A percentile compares a stretch with the other conserved stretches of the same genome.
Conservation (phyloP, 805 yeast genomes). For the Millerozyma acaciae region DNA sequence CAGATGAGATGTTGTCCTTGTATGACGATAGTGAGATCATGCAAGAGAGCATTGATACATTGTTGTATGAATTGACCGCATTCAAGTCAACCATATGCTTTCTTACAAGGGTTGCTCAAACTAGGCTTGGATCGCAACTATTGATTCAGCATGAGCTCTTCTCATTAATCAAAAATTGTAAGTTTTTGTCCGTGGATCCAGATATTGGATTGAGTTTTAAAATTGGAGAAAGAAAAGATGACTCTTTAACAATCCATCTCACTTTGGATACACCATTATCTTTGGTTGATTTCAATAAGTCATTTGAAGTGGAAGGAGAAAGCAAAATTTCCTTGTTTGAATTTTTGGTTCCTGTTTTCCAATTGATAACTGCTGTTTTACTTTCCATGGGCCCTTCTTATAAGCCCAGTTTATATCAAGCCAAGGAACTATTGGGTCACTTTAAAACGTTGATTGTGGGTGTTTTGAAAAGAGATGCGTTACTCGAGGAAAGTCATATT, state of each 20-base stretch:
- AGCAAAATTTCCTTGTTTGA: constrained; percentile 55
- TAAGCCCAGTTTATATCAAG: constrained; percentile 51
- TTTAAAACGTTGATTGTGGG: constrained; percentile 58
- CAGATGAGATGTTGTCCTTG: constrained; percentile 56
- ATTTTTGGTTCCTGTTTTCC: constrained; percentile 69
- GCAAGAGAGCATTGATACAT: constrained; percentile 38
- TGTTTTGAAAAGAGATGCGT: constrained; percentile 55
- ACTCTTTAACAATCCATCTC: constrained; percentile 40
- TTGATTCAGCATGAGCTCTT: constrained; percentile 73
- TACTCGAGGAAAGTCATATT: constrained; percentile 22
- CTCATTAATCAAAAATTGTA: constrained; percentile 52
- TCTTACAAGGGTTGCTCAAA: constrained; percentile 70
- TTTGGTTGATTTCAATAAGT: constrained; percentile 13
- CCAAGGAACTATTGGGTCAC: constrained; percentile 46
- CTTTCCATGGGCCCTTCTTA: constrained; percentile 78
- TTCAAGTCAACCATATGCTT: constrained; percentile 70
- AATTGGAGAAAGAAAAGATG: constrained; percentile 14
- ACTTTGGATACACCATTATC: constrained; percentile 52
- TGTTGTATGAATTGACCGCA: constrained; percentile 72
- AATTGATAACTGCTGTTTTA: constrained; percentile 60
- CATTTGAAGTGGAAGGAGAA: constrained; percentile 10
- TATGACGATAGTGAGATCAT: constrained; percentile 20
- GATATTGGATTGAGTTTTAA: constrained; percentile 66
- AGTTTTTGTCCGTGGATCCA: constrained; percentile 65
- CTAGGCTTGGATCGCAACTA: constrained; percentile 72